Percentiles rank a stretch among this genome's conserved stretches.
Conservation (phyloP, 2,329 filamentous ascomycete species). For the Fusarium virguliforme region DNA sequence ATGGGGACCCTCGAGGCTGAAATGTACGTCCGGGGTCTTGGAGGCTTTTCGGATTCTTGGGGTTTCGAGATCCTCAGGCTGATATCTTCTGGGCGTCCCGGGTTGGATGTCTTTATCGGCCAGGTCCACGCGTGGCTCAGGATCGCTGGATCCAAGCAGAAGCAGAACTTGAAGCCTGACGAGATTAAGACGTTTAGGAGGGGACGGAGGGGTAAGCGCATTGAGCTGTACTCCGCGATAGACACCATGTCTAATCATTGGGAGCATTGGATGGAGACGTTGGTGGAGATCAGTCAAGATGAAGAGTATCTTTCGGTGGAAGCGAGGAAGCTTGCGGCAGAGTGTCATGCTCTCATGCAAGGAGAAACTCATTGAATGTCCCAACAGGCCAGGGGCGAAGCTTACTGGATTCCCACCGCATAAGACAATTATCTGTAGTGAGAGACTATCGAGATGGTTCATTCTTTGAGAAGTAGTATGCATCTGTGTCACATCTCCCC, state of each 20-base stretch:
- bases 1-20: slow-evolving; percentile 7
- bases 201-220: neutral
- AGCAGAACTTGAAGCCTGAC: neutral
- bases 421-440: too few species aligned
- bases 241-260: slow-evolving; percentile 30
- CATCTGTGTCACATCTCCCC: too few species aligned
- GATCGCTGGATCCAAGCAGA: neutral
- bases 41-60: neutral
- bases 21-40: slow-evolving; percentile 2
- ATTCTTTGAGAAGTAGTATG: too few species aligned
- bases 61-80: slow-evolving; percentile 20
- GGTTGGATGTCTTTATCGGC: neutral
- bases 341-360: slow-evolving; percentile 30
- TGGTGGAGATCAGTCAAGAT: slow-evolving; percentile 17
- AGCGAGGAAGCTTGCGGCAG: neutral
- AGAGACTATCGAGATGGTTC: too few species aligned
- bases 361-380: too few species aligned
- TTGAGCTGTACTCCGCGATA: fast-evolving
- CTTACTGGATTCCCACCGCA: too few species aligned
- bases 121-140: slow-evolving; percentile 23
- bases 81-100: fast-evolving
- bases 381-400: too few species aligned
- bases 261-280: slow-evolving; percentile 21
- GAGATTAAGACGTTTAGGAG: neutral
- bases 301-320: neutral